These are phyloP conservation scores for Danielozyma ontarioensis DNA, from an alignment of 805 yeast genomes.

Conservation along the genomic window DNA sequence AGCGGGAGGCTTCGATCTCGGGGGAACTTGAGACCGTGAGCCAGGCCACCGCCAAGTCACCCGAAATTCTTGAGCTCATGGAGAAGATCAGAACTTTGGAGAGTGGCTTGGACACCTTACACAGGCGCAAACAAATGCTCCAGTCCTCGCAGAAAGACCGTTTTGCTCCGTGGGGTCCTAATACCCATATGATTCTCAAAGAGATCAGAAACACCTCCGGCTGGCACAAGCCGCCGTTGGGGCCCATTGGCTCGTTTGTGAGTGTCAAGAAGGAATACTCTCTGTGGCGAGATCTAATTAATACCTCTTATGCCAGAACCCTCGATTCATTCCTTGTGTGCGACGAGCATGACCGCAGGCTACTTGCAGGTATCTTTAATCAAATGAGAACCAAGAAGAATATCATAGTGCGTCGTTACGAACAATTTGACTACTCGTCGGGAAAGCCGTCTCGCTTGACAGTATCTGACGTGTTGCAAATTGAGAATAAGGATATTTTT, in stretches of 20 bases:
- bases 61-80: background rate
- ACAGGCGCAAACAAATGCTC: background rate
- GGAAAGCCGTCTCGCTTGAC: conserved; percentile 47
- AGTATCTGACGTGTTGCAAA: conserved; percentile 47
- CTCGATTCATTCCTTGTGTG: conserved; percentile 66
- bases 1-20: background rate
- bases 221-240: conserved; percentile 54
- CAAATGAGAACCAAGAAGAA: conserved; percentile 25
- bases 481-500: conserved; percentile 49
- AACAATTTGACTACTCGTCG: conserved; percentile 47
- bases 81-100: background rate
- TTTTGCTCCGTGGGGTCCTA: conserved; percentile 48
- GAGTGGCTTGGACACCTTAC: background rate
- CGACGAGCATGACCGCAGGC: conserved; percentile 51
- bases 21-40: conserved; percentile 7
- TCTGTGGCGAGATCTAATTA: conserved; percentile 59
- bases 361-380: conserved; percentile 29
- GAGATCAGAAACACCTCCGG: conserved; percentile 29
- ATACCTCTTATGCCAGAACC: conserved; percentile 44
- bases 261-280: conserved; percentile 49
- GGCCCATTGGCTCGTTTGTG: conserved; percentile 71
- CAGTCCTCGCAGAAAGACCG: conserved; percentile 17
- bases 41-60: background rate
- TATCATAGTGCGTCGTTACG: conserved; percentile 49
- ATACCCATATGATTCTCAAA: conserved; percentile 36